Evolutionary conservation across 768 basidiomycete species (phyloP).

Genomic region (Mrakia blollopis): DNA sequence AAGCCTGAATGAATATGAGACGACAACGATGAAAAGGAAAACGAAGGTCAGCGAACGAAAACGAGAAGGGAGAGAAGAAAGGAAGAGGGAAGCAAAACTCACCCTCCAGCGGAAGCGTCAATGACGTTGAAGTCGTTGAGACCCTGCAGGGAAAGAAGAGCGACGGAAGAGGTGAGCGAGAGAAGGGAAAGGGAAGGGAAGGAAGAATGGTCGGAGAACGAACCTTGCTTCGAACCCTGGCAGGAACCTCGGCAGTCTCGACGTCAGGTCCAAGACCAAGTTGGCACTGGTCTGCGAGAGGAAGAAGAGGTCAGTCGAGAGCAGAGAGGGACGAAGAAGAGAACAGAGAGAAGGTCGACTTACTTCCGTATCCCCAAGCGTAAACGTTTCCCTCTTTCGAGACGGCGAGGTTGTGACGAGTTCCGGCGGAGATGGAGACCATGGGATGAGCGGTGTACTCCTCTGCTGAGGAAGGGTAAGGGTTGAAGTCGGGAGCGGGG

Average conservation of each 20-base stretch:
- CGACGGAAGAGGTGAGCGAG: neutral
- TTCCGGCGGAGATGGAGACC: slow-evolving; percentile 45
- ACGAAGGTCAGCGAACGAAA: neutral
- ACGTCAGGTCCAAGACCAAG: slow-evolving; percentile 46
- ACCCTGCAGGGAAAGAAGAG: neutral
- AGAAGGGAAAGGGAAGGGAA: neutral
- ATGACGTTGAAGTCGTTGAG: slow-evolving; percentile 31
- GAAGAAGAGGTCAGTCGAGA: neutral
- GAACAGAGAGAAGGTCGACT: slow-evolving; percentile 32
- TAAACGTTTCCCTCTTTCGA: slow-evolving; percentile 47
- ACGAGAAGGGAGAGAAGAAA: neutral
- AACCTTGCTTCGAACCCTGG: slow-evolving; percentile 42
- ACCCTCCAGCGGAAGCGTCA: slow-evolving; percentile 29
- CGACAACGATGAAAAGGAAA: neutral
- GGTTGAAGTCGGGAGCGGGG: slow-evolving; percentile 41
- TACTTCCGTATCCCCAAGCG: slow-evolving; percentile 48
- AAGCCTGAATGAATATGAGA: slow-evolving; percentile 6
- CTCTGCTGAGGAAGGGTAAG: slow-evolving; percentile 38
- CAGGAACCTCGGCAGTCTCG: slow-evolving; percentile 43
- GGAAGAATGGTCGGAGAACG: neutral
- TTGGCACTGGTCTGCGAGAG: slow-evolving; percentile 39
- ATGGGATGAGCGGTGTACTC: slow-evolving; percentile 42
- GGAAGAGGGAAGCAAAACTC: slow-evolving; percentile 51
- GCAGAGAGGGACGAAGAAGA: neutral
- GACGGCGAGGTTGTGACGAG: slow-evolving; percentile 47